phyloP scores from a whole-genome alignment of 2,329 filamentous ascomycete genomes.

The Colletotrichum salicis region DNA sequence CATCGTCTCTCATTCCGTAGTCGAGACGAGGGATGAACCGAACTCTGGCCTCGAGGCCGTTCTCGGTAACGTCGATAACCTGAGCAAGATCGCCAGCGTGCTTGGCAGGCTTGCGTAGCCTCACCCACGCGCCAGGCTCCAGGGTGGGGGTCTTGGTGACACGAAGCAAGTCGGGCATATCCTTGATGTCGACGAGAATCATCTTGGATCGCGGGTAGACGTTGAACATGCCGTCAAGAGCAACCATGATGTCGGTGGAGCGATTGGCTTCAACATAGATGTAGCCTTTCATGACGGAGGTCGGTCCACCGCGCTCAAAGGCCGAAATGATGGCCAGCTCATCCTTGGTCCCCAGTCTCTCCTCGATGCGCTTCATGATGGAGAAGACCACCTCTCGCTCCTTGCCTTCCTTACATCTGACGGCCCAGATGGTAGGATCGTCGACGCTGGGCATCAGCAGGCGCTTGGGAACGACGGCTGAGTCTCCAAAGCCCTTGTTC shows the following conservation, averaged over 20 bases:
- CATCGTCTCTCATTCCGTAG: slow-evolving; percentile 88
- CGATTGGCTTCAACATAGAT: slow-evolving; percentile 93
- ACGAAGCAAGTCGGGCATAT: slow-evolving; percentile 95
- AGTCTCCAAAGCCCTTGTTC: slow-evolving; percentile 72
- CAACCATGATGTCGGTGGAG: slow-evolving; percentile 85
- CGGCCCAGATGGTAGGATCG: slow-evolving; percentile 95
- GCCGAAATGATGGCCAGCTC: slow-evolving; percentile 87
- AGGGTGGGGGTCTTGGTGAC: slow-evolving; percentile 88
- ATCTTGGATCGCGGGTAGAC: slow-evolving; percentile 90
- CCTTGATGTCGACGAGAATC: slow-evolving; percentile 91
- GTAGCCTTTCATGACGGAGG: slow-evolving; percentile 88
- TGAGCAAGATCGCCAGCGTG: slow-evolving; percentile 92
- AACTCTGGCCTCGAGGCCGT: slow-evolving; percentile 88
- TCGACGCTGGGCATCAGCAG: slow-evolving; percentile 91
- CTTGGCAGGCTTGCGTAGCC: slow-evolving; percentile 81
- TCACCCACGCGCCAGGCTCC: slow-evolving; percentile 90
- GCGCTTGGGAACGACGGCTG: slow-evolving; percentile 83
- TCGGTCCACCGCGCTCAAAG: slow-evolving; percentile 85
- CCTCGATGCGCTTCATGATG: slow-evolving; percentile 89
- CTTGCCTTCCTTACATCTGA: slow-evolving; percentile 93
- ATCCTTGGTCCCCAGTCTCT: slow-evolving; percentile 80
- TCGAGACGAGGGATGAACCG: slow-evolving; percentile 90
- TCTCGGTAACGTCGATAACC: slow-evolving; percentile 91
- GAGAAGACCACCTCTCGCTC: slow-evolving; percentile 90
- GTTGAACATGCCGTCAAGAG: slow-evolving; percentile 85